Base-by-base conservation (phyloP, 2,329 filamentous ascomycete species). In the Pyrenophora seminiperda region DNA sequence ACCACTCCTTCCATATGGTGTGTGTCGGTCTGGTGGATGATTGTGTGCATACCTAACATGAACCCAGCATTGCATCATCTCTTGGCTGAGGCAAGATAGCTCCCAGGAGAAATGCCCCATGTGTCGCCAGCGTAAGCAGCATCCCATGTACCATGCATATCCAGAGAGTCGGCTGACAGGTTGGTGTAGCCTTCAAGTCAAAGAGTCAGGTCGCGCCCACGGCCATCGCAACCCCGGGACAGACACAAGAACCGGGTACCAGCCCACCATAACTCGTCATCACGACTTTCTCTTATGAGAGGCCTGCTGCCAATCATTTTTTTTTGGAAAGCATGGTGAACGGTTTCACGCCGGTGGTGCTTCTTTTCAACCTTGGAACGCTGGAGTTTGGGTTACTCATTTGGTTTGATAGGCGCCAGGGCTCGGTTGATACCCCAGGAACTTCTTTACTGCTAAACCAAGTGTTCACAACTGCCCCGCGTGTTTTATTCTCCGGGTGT, bases 1-100 rank as follows among this genome's bases (percentile, higher is more conserved):
- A 91, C 4, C 94, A 99, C 74, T 96, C 91, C 57, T 99, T 99
- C 70, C 94, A 99, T 75, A 95, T 96, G 90, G 91, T 95, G 74
- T 30, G 50, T 38, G 18, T 15, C 18, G 2, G 14, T 2, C 14
- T 15, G 24, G 20, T 2, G 11, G 13, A n/a, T 13, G 14, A 11
- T 11, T 18, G 9, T 24, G 19, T 30, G 45, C 34, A 54, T 22
- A 52, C n/a, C 58, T 57, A 29, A 62, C 19, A 24, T 13, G 24
- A 9, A 17, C 30, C 4, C 20, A 96, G 91, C 94, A 99, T 75
- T 99, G 94, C 75, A 94, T 99, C 63, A 81, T 89, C 64, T 90
- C 91, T 67, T 99, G 94, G 94, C 91, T 99, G 63, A 90, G 94
- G 68, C 92, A 97, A 72, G 94, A 97, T 57, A 87, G 90, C 10